These are phyloP conservation scores for Aspergillus sergii DNA, from an alignment of 2,329 filamentous ascomycete species.

Conservation along the genomic window DNA sequence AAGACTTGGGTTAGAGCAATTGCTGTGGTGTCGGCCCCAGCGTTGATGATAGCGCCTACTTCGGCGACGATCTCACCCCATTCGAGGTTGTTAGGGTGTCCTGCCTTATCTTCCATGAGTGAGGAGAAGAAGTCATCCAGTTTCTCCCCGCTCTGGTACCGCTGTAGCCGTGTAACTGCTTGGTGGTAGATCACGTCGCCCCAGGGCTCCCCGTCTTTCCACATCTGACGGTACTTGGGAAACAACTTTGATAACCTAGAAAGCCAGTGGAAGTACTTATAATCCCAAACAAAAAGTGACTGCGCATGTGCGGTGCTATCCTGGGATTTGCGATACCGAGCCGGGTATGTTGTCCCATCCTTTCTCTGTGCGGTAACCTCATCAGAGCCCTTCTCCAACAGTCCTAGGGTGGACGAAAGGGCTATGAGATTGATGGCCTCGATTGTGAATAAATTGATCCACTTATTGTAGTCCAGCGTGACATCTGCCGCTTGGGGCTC, in stretches of 20 bases:
- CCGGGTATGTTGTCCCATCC: constrained; percentile 49
- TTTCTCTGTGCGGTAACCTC: constrained; percentile 42
- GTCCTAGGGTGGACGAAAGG: constrained; percentile 49
- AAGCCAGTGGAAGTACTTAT: constrained; percentile 51
- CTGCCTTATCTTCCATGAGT: constrained; percentile 53
- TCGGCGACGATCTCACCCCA: constrained; percentile 61
- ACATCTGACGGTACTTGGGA: constrained; percentile 39
- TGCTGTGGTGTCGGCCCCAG: constrained; percentile 53
- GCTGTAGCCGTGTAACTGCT: constrained; percentile 31
- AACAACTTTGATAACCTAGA: constrained; percentile 49
- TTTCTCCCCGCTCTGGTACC: constrained; percentile 50
- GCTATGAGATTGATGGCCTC: constrained; percentile 60
- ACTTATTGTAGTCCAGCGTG: constrained; percentile 52
- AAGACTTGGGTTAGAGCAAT: constrained; percentile 56
- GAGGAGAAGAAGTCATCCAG: constrained; percentile 60
- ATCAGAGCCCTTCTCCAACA: constrained; percentile 53
- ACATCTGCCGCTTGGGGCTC: constrained; percentile 41
- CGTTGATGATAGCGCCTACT: constrained; percentile 43
- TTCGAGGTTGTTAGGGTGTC: constrained; percentile 48
- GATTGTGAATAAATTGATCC: constrained; percentile 57
- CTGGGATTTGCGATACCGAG: constrained; percentile 52
- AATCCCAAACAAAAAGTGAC: constrained; percentile 52
- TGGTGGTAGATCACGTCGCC: constrained; percentile 52
- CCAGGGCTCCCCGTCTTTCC: constrained; percentile 44
- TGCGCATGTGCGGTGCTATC: constrained; percentile 52